Evolutionary conservation across 106 monocot species (phyloP), one percentile per base, ranked within the genome.

Genomic region (Allium sativum): DNA sequence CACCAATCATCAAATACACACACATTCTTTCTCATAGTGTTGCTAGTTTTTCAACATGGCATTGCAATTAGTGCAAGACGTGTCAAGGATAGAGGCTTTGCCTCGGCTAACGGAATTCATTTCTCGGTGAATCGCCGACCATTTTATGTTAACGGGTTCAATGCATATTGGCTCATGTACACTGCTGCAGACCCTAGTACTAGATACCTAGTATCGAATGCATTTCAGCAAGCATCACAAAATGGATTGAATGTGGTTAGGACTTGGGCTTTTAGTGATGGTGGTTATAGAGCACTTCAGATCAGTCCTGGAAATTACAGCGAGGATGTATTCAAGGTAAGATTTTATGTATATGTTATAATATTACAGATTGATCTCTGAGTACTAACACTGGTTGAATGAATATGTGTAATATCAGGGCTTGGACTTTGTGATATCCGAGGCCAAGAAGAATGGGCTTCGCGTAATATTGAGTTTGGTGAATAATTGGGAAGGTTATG

Each of bases 211-310:
- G 80, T 83, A 50, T 69, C 83, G 10, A 9, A 11, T 8, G 69
- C 72, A 17, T 69, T 88, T 18, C 47, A 53, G 0, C 58, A 83
- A 55, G 83, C 83, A 3, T 58, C 77, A 10, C n/a, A 19, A 21
- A 41, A 69, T 44, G 80, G 83, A 40, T 60, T 80, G 53, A 74
- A 46, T 18, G 48, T 88, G 14, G 74, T 74, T 18, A 73, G 87
- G 62, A 88, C 80, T 44, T 88, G 83, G 83, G 87, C 83, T 40
- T 88, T 88, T 56, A 78, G 77, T 46, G 83, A 88, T 68, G 87
- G 83, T 20, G 87, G 80, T 0, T 51, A 69, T 65, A 53, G 58
- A 18, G 52, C 87, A 18, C 69, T 88, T 18, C 83, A 88, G 68
- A 50, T 22, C 22, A 80, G 80, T 14, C 87, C 83, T 15, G 88